Evolutionary conservation across 257 asterid genomes (phyloP).

Genomic region (Capsicum rhomboideum): DNA sequence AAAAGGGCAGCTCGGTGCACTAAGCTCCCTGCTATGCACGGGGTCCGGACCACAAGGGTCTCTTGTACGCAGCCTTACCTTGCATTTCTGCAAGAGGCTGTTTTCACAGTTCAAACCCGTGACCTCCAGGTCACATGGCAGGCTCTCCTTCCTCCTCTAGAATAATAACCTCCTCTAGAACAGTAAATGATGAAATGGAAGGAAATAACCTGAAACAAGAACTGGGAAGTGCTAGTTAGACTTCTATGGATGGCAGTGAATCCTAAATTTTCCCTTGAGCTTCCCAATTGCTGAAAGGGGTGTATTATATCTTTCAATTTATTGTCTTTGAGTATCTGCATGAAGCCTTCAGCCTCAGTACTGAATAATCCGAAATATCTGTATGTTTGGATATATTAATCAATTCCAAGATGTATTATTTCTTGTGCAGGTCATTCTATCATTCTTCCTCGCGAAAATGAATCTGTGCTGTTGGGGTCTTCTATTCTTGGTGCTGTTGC

Average conservation of each 20-base stretch:
- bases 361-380: not conserved
- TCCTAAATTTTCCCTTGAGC: not conserved
- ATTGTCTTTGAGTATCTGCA: not conserved
- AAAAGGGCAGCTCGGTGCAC: too few species aligned
- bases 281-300: not conserved
- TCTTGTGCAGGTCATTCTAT: conserved; percentile 60
- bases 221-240: not conserved
- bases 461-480: conserved; percentile 91
- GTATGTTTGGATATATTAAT: not conserved
- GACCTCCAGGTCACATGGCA: too few species aligned
- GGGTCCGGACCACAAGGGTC: too few species aligned
- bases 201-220: not conserved
- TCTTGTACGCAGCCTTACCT: too few species aligned
- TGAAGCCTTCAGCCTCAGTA: not conserved
- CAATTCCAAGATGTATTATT: not conserved
- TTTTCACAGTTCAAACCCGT: too few species aligned
- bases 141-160: too few species aligned
- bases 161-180: too few species aligned
- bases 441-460: conserved; percentile 87
- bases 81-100: too few species aligned
- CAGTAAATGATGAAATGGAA: not conserved
- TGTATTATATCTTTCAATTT: not conserved
- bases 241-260: not conserved
- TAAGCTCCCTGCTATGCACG: too few species aligned
- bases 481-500: conserved; percentile 98